These are phyloP conservation scores for Combretum micranthum DNA, from an alignment of 345 rosid genomes.

Conservation along the genomic window DNA sequence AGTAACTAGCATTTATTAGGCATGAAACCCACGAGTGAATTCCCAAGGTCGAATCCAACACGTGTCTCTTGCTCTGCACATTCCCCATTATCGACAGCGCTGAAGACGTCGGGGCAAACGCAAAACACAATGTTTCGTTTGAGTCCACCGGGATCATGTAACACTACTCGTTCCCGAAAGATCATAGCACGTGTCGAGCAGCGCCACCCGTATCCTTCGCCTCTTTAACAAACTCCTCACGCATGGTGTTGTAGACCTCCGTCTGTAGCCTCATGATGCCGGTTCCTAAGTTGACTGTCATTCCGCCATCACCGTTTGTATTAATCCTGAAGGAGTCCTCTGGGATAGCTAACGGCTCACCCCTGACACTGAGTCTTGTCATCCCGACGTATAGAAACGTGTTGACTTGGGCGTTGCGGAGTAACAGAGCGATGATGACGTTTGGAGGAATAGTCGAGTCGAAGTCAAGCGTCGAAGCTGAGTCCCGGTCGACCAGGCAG, in stretches of 20 bases:
- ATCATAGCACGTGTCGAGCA: conserved; percentile 89
- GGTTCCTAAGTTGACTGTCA: conserved; percentile 84
- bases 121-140: conserved; percentile 75
- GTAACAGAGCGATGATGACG: conserved; percentile 56
- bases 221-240: conserved; percentile 53
- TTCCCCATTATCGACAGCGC: conserved; percentile 68
- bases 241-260: conserved; percentile 40
- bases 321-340: conserved; percentile 51
- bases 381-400: conserved; percentile 68
- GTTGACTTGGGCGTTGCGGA: conserved; percentile 59
- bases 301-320: conserved; percentile 68
- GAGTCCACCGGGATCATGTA: conserved; percentile 85
- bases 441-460: conserved; percentile 30
- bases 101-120: conserved; percentile 73
- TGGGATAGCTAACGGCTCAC: conserved; percentile 40
- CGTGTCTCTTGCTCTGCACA: conserved; percentile 90
- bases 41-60: conserved; percentile 56
- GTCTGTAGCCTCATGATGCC: conserved; percentile 70
- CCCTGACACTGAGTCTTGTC: conserved; percentile 71
- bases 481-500: conserved; percentile 88
- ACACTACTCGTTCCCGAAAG: conserved; percentile 46
- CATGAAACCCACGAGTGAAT: conserved; percentile 47
- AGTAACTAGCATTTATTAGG: conserved; percentile 37
- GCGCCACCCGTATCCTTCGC: conserved; percentile 44
- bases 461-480: conserved; percentile 69